Evolutionary conservation across 345 rosid genomes (phyloP).

Genomic region (Brassica incana): DNA sequence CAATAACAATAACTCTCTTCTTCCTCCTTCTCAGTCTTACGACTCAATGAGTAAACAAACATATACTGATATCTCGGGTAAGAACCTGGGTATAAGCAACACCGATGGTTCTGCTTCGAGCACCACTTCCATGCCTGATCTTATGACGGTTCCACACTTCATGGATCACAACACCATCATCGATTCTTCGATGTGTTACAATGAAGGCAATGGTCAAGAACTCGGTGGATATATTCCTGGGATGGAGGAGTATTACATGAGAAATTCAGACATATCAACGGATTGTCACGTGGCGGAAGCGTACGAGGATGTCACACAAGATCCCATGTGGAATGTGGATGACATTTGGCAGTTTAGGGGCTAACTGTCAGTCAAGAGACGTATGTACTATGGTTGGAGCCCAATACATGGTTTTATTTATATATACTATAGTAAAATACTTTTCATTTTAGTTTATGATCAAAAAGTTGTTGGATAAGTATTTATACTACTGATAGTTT

Average conservation of each 20-base stretch:
- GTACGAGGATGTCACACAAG: constrained; percentile 47
- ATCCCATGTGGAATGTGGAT: constrained; percentile 68
- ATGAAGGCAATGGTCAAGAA: constrained; percentile 29
- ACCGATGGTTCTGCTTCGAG: constrained; percentile 33
- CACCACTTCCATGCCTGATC: constrained; percentile 35
- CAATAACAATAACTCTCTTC: constrained; percentile 30
- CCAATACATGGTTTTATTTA: constrained; percentile 22
- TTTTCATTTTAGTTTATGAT: constrained; percentile 12
- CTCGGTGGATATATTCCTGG: constrained; percentile 40
- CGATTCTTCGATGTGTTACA: constrained; percentile 22
- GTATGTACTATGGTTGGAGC: constrained; percentile 4
- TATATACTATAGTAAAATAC: background rate
- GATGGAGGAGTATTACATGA: constrained; percentile 41
- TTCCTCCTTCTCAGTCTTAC: constrained; percentile 23
- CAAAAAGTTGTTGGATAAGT: background rate
- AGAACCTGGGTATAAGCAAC: constrained; percentile 19
- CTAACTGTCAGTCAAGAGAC: background rate
- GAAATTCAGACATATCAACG: constrained; percentile 29
- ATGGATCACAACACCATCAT: constrained; percentile 38
- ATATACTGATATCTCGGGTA: background rate
- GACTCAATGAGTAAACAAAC: constrained; percentile 12
- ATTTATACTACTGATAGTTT: background rate
- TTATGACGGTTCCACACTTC: constrained; percentile 34
- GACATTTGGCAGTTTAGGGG: constrained; percentile 72
- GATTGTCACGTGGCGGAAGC: constrained; percentile 52